phyloP scores from a whole-genome alignment of 306 rosid species.

The Quercus mongolica region DNA sequence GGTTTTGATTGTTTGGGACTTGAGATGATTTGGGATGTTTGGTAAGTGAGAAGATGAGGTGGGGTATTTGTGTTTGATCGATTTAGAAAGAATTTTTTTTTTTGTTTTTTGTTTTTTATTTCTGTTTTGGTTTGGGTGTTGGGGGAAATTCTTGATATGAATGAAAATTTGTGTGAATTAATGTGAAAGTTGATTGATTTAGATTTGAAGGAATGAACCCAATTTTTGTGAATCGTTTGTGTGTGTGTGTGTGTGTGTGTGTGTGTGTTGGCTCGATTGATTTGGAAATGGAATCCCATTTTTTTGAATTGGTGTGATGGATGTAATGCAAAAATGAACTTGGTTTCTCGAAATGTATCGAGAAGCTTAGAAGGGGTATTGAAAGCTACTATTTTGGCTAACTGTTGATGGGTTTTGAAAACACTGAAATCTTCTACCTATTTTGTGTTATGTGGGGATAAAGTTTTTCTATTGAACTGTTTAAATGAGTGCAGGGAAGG shows the following conservation, averaged over 20 bases:
- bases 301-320: neutral
- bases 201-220: neutral
- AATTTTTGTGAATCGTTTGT: neutral
- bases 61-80: neutral
- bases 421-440: neutral
- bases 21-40: neutral
- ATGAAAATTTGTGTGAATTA: neutral
- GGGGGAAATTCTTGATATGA: neutral
- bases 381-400: neutral
- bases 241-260: neutral
- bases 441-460: neutral
- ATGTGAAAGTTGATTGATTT: neutral
- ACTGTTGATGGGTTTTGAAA: neutral
- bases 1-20: neutral
- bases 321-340: neutral
- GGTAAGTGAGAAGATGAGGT: neutral
- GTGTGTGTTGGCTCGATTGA: neutral
- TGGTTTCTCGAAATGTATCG: neutral
- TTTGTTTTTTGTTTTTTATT: neutral
- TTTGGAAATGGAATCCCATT: neutral
- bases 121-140: neutral
- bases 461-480: neutral
- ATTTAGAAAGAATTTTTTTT: neutral
- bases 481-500: neutral
- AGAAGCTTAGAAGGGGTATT: neutral